Conservation (phyloP, 1,284 basidiomycete species). For the Inonotus obliquus region DNA sequence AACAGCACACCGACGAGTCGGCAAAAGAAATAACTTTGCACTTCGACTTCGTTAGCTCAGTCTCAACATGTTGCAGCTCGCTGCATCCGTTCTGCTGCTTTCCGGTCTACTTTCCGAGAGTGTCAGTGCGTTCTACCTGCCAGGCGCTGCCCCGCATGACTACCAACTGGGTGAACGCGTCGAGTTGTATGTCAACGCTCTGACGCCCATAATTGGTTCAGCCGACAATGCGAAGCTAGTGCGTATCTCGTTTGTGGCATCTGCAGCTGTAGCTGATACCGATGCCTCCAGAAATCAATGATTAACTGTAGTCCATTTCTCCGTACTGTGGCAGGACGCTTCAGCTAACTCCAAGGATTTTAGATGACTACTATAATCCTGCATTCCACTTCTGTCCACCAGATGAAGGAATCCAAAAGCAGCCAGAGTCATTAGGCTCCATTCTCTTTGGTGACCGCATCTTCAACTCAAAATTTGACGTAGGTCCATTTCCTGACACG, state of each 20-base stretch:
- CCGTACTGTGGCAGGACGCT: constrained; percentile 22
- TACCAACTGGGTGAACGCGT: constrained; percentile 69
- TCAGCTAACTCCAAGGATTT: constrained; percentile 7
- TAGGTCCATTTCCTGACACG: constrained; percentile 33
- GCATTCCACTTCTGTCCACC: constrained; percentile 87
- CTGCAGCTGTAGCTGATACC: constrained; percentile 4
- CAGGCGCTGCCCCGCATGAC: constrained; percentile 76
- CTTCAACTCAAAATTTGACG: constrained; percentile 86
- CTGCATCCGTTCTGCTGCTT: constrained; percentile 16
- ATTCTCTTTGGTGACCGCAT: constrained; percentile 96
- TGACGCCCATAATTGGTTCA: constrained; percentile 78
- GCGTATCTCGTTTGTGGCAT: constrained; percentile 27
- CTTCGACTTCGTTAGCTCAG: not conserved
- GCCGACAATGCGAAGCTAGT: constrained; percentile 76
- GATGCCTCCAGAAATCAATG: constrained; percentile 63
- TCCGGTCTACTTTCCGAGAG: constrained; percentile 23
- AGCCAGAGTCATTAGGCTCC: constrained; percentile 87
- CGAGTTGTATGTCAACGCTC: constrained; percentile 72
- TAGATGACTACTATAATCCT: constrained; percentile 86
- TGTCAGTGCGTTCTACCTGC: constrained; percentile 59
- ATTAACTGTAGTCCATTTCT: constrained; percentile 59
- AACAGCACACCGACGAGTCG: not conserved
- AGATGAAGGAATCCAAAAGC: constrained; percentile 66
- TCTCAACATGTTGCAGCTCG: constrained; percentile 10
- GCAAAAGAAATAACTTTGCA: not conserved